Base-by-base conservation (phyloP, 2,329 filamentous ascomycete genomes). In the Myriosclerotinia duriaeana region DNA sequence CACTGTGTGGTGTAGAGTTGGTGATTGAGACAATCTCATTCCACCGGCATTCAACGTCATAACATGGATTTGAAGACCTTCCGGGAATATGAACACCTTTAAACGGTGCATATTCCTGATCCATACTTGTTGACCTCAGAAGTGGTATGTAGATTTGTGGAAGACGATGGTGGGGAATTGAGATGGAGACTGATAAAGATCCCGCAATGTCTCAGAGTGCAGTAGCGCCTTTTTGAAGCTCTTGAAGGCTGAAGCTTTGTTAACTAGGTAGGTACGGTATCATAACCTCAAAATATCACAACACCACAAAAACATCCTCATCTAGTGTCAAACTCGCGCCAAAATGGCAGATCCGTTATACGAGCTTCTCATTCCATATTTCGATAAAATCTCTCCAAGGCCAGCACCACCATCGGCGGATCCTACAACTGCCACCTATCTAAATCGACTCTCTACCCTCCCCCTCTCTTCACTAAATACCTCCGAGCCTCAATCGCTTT, bases 401-500 rank as follows among this genome's bases (percentile, higher is more conserved):
- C 75, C 77, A 44, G 75, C 77, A 50, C 78, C 80, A 34, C 77
- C 77, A 42, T 75, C 79, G 60, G 69, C 73, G 59, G 84, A 90
- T 75, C 77, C 82, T 12, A 80, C 82, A 48, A 86, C 86, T 14
- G 80, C 86, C 62, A 82, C 85, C 63, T 99, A 98, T 77, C 87
- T 98, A 56, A 84, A 87, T 68, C 87, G 89, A 68, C 83, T 98
- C 55, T 88, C 91, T 7, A 90, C 91, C 3, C 88, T 96, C 64
- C 87, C 91, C 15, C 83, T 96, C 61, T 83, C 87, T 34, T 86
- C 89, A 46, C 84, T 98, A 64, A 85, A 86, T 61, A 85, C 86
- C 34, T 88, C 85, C 8, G 95, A 99, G 78, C 89, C 90, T 0
- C 88, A 92, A 69, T 87, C 87, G 0, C 85, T 98, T n/a, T 82